Evolutionary conservation across 208 protist genomes (phyloP), one percentile per base, ranked within the genome.

Genomic region (Naegleria gruberi): DNA sequence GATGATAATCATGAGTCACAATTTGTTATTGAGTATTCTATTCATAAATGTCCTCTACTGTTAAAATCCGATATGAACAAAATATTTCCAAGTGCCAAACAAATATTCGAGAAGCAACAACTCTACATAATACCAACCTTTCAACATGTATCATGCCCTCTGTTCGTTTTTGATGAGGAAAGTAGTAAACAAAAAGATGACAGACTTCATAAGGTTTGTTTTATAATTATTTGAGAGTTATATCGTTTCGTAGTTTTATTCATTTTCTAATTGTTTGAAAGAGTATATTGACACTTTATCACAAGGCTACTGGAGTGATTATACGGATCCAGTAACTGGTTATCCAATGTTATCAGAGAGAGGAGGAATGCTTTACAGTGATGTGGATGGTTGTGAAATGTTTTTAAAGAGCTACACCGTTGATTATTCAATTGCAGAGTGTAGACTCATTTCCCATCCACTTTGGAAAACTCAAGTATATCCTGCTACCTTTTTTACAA

Each of bases 331-430:
- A 40, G 83, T 87, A 30, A 87, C 43, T 40, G 83, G 83, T 30
- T 87, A 87, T 55, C 83, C 83, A 34, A 34, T 55, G 44, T 30
- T 41, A 34, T 55, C 83, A 0, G 19, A 30, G 40, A 30, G 44
- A 41, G 83, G 43, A 44, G 83, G 83, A 42, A 46, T 46, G 41
- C 17, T 30, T 0, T 87, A 55, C n/a, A 87, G 83, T 87, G 83
- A 87, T 55, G 83, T 87, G 4, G 83, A 87, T 87, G 83, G n/a
- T 23, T 87, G 83, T 87, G 83, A 87, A 87, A 10, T n/a, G 3
- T 17, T 87, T 34, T 87, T 87, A 84, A 30, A 30, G 19, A 55
- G 83, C 34, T 87, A 87, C 37, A 87, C 23, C n/a, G 44, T 87
- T 46, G 43, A 87, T 10, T 41, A 37, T 34, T 30, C 34, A 55